Percentiles rank a stretch among this genome's conserved stretches.
These are phyloP conservation scores for Cyberlindnera bimundalis DNA, from an alignment of 805 yeast genomes.

Conservation along the genomic window DNA sequence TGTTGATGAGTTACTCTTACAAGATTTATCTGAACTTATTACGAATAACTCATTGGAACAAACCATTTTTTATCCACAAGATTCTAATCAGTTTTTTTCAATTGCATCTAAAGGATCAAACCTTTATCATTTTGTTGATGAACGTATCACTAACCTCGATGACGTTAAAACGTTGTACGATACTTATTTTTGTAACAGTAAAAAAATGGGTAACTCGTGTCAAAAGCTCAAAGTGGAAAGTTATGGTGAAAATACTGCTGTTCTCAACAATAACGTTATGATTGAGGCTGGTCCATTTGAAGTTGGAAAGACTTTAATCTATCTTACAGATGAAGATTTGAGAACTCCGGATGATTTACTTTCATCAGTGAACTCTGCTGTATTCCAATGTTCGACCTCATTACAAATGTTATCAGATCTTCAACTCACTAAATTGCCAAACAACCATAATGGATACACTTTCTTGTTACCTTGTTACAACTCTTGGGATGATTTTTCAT, in stretches of 20 bases:
- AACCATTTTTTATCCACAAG: slow-evolving; percentile 57
- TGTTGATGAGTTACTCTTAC: slow-evolving; percentile 66
- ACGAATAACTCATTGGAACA: slow-evolving; percentile 49
- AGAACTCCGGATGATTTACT: slow-evolving; percentile 62
- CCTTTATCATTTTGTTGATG: slow-evolving; percentile 63
- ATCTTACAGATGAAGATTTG: slow-evolving; percentile 57
- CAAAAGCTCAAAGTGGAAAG: slow-evolving; percentile 50
- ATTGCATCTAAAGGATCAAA: slow-evolving; percentile 34
- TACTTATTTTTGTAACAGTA: slow-evolving; percentile 52
- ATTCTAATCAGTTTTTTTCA: slow-evolving; percentile 26
- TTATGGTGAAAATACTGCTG: slow-evolving; percentile 29
- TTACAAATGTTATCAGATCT: slow-evolving; percentile 52
- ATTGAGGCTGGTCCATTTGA: slow-evolving; percentile 41
- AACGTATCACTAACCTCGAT: slow-evolving; percentile 34
- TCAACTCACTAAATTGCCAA: slow-evolving; percentile 48
- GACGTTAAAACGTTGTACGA: slow-evolving; percentile 35
- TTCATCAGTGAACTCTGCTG: slow-evolving; percentile 56
- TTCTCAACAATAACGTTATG: slow-evolving; percentile 56
- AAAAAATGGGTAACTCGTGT: slow-evolving; percentile 59
- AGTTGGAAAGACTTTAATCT: slow-evolving; percentile 67
- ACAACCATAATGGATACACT: slow-evolving; percentile 65
- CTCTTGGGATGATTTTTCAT: slow-evolving; percentile 64
- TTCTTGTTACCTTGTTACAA: slow-evolving; percentile 72
- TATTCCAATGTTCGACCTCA: slow-evolving; percentile 61
- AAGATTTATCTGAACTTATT: slow-evolving; percentile 53